phyloP scores from a whole-genome alignment of 352 stramenopile genomes.

The Globisporangium orthogonon region DNA sequence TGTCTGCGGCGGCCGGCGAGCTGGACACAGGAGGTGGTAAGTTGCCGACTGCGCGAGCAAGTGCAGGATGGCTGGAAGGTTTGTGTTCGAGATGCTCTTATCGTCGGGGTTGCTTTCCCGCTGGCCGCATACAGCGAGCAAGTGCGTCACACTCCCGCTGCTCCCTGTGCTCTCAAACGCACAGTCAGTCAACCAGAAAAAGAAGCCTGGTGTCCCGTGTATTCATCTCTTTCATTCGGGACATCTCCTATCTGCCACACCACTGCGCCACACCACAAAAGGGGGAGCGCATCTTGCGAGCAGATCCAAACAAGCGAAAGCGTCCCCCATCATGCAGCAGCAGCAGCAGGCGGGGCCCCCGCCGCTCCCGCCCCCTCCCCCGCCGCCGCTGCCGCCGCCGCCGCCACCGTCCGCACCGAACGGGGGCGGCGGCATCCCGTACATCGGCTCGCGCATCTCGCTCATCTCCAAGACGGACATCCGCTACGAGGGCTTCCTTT shows the following conservation, averaged over 20 bases:
- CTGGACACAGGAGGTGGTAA: background rate
- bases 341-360: background rate
- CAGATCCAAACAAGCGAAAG: background rate
- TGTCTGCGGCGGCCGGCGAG: background rate
- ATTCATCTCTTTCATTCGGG: background rate
- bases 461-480: conserved; percentile 88
- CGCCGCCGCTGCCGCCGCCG: conserved; percentile 7
- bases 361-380: conserved; percentile 14
- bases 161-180: background rate
- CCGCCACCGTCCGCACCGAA: background rate
- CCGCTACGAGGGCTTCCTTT: conserved; percentile 80
- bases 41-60: background rate
- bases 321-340: background rate
- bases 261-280: background rate
- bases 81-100: background rate
- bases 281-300: background rate
- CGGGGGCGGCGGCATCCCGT: conserved; percentile 47
- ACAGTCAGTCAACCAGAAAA: background rate
- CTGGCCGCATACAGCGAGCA: too few relatives aligned
- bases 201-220: background rate
- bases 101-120: background rate
- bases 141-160: background rate
- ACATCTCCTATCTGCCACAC: background rate
- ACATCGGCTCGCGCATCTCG: conserved; percentile 77
- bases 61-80: background rate